Conservation (phyloP, 2,329 filamentous ascomycete genomes). For the Sphaerostilbella broomeana region DNA sequence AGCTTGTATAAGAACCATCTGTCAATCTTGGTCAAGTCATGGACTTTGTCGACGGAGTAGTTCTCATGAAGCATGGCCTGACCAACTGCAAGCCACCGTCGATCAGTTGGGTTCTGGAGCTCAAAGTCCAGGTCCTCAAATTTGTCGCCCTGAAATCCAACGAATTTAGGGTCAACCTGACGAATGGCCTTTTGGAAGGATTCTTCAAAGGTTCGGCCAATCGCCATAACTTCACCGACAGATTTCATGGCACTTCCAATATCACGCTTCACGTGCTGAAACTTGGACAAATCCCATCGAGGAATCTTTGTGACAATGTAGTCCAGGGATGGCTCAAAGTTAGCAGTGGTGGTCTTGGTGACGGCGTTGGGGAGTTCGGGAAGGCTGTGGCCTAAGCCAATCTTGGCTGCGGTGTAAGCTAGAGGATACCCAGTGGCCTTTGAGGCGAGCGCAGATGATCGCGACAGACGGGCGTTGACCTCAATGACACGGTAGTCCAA, state of each 20-base stretch:
- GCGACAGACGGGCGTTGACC: conserved; percentile 96
- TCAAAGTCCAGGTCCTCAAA: conserved; percentile 90
- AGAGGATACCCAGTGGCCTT: conserved; percentile 97
- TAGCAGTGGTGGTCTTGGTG: conserved; percentile 96
- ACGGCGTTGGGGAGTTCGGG: conserved; percentile 96
- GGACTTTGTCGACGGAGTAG: conserved; percentile 85
- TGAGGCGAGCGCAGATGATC: conserved; percentile 92
- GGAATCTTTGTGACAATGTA: conserved; percentile 99
- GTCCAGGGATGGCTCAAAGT: conserved; percentile 95
- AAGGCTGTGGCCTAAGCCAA: conserved; percentile 89
- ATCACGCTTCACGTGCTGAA: conserved; percentile 96
- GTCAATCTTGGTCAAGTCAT: conserved; percentile 96
- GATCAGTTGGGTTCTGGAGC: conserved; percentile 87
- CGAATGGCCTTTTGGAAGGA: conserved; percentile 98
- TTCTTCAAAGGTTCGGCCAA: conserved; percentile 96
- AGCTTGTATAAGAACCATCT: conserved; percentile 99
- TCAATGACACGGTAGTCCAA: conserved; percentile 98
- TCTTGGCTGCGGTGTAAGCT: conserved; percentile 96
- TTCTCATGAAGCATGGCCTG: conserved; percentile 97
- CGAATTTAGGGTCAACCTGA: conserved; percentile 85
- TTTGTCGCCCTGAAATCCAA: conserved; percentile 91
- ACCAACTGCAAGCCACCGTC: conserved; percentile 93
- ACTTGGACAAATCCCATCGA: conserved; percentile 96
- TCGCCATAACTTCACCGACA: conserved; percentile 98
- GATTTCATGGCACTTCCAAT: conserved; percentile 99